Conservation (phyloP, 2,329 filamentous ascomycete genomes). For the Fusarium sp. region DNA sequence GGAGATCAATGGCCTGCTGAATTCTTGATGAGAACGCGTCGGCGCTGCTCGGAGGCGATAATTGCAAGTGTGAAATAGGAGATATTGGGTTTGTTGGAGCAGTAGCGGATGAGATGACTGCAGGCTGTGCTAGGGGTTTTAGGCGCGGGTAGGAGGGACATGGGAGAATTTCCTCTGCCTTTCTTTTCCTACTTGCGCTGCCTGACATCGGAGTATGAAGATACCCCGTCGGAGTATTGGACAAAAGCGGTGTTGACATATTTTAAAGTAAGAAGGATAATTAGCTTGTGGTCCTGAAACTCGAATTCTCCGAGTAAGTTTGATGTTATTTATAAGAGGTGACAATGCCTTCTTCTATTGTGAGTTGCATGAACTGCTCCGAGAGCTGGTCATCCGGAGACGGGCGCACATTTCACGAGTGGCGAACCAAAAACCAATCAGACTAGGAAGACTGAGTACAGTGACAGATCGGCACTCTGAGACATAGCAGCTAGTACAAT, state of each 20-base stretch:
- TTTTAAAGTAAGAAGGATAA: not conserved
- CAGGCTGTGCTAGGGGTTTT: not conserved
- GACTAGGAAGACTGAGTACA: not conserved
- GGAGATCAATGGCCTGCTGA: not conserved
- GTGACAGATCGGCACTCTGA: not conserved
- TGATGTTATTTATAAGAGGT: not conserved
- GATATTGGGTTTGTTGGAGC: not conserved
- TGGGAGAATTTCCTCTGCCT: not conserved
- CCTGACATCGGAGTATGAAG: not conserved
- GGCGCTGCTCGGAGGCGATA: not conserved
- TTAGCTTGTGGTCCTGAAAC: not conserved
- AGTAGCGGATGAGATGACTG: not conserved
- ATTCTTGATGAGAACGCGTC: not conserved
- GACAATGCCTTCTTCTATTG: not conserved
- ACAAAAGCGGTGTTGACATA: not conserved
- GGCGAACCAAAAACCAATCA: not conserved
- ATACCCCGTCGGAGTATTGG: not conserved
- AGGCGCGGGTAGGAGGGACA: not conserved
- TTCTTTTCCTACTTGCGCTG: not conserved
- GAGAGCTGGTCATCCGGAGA: not conserved
- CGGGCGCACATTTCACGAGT: not conserved
- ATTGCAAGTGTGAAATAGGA: not conserved
- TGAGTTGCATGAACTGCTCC: not conserved
- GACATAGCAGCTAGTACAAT: not conserved
- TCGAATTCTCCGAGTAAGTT: not conserved